Evolutionary conservation across 257 asterid species (phyloP), one percentile per base, ranked within the genome.

Genomic region (Solanum clarkiae): DNA sequence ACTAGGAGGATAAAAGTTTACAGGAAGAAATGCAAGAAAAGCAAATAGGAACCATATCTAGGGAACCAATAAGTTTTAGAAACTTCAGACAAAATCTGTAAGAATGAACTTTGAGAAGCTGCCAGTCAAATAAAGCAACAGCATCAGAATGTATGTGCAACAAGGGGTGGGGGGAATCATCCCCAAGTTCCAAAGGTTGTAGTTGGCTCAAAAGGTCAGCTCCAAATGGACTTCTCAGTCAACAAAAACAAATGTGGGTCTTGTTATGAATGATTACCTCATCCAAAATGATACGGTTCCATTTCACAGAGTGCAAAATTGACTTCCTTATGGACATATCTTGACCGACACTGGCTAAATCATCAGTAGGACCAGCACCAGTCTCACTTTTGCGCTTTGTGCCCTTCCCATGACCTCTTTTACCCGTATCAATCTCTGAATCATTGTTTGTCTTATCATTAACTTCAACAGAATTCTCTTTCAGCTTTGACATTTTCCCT

Each of bases 211-310:
- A 5, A 36, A 4, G 42, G 42, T 36, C 6, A 6, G 42, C 42
- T 36, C 42, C 6, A 5, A 5, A 36, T 2, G 42, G 7, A 36
- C 42, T 36, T 36, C 42, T 59, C 14, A 14, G 66, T 59, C 14
- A 20, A n/a, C 11, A 20, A n/a, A 20, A 20, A 59, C 66, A 59
- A 56, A 57, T 59, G 66, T 69, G 24, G 20, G 51, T 69, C 51
- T 69, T 16, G 10, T 29, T 69, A 36, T 40, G 24, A 32, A 9
- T 69, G 51, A 69, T 89, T 71, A 96, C 98, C 94, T 96, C 99
- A 88, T 96, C 99, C 92, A 96, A 89, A 80, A 96, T 89, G 81
- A 96, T 85, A 18, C 99, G 98, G 75, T 94, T 89, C 99, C 99
- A 96, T 55, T 86, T 87, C 87, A 94, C 91, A 40, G 92, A 91